Base-by-base conservation (phyloP, 768 basidiomycete genomes). In the Saitozyma podzolica region DNA sequence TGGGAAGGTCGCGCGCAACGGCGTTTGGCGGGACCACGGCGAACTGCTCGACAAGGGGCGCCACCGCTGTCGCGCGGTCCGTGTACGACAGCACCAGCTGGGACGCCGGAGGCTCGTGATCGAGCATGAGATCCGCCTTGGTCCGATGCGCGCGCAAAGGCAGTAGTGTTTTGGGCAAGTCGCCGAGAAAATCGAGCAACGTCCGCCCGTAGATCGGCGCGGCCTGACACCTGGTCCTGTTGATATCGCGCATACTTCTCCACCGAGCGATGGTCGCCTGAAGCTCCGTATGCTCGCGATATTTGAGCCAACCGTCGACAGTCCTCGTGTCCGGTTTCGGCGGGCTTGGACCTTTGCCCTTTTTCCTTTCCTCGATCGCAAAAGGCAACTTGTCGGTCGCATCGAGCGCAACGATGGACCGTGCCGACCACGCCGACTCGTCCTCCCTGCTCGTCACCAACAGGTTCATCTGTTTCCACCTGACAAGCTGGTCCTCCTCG, bases 11-110 rank as follows among this genome's bases (percentile, higher is more conserved):
- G 39, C 83, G 81, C 11, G 89, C 89, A 14, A 93, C 87, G 0
- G 84, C 91, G 1, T 86, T 71, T 0, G 93, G 91, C 0, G 92
- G 93, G 17, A 85, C 86, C 68, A 91, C 91, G 0, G 88, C 86
- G 73, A 95, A 97, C 20, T 80, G 81, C 58, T 89, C 85, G 56
- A 95, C 79, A 17, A 84, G 64, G 17, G 78, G 76, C 1, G 82
- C 80, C 80, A 88, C 82, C 0, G 84, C 83, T 49, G 84, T 80
- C 2, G 85, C 84, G 11, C 92, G 86, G 13, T 82, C 76, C 8
- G 80, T 79, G 68, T 87, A 87, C 6, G 92, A 89, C 62, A 85
- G 86, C 65, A 95, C 82, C 37, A 84, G 80, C 16, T 74, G 76
- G 50, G 86, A 83, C 14, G 83, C 73, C 1, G 66, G 67, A 20